Conservation (phyloP, 2,329 filamentous ascomycete species). For the Talaromyces funiculosus region DNA sequence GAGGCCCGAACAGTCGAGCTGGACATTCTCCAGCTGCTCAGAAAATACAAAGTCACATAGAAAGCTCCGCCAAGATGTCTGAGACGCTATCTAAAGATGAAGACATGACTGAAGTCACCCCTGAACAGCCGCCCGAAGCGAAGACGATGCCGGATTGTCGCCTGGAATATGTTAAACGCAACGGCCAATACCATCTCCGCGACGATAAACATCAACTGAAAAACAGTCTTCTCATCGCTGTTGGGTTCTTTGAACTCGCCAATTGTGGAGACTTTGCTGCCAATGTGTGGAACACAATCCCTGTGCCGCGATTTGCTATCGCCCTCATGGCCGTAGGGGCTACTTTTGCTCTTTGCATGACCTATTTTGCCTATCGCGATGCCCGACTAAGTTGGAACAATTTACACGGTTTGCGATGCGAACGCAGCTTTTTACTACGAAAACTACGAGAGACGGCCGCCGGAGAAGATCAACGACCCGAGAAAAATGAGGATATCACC, state of each 20-base stretch:
- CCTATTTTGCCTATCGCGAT: constrained; percentile 45
- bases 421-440: constrained; percentile 24
- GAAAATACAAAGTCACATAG: no score
- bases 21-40: no score
- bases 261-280: constrained; percentile 55
- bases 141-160: no score
- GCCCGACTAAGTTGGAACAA: constrained; percentile 43
- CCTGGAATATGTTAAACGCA: background rate
- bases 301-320: constrained; percentile 45
- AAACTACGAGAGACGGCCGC: background rate
- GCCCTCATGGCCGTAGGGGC: constrained; percentile 52
- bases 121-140: no score
- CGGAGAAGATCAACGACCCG: background rate
- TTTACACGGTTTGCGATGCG: constrained; percentile 40
- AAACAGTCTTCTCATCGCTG: constrained; percentile 29
- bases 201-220: background rate
- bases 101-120: no score
- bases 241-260: constrained; percentile 51
- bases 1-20: no score
- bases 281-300: constrained; percentile 52
- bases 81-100: no score
- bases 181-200: background rate
- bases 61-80: no score
- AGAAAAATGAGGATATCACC: constrained; percentile 10
- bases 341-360: constrained; percentile 41